Conservation (phyloP, 2,329 filamentous ascomycete species). For the Biscogniauxia sp. region DNA sequence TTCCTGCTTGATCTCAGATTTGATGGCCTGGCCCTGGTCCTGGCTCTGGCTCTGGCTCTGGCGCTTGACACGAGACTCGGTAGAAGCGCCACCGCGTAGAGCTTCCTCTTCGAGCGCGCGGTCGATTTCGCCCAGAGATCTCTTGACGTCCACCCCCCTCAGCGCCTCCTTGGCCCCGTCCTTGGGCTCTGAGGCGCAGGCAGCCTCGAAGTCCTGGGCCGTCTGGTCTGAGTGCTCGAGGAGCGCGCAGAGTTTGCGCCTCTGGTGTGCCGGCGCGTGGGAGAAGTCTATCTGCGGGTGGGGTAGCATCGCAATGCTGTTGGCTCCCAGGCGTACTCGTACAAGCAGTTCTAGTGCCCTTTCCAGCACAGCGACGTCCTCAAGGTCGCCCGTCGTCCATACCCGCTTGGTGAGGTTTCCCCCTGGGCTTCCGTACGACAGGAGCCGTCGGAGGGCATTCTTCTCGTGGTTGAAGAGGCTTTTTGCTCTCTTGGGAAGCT, state of each 20-base stretch:
- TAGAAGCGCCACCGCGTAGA: too few species aligned
- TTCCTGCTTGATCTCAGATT: too few species aligned
- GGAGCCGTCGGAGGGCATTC: constrained; percentile 24
- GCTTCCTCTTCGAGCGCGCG: too few species aligned
- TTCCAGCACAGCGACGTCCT: constrained; percentile 24
- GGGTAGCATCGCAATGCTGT: constrained; percentile 25
- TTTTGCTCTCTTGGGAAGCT: constrained; percentile 11
- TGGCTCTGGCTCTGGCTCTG: too few species aligned
- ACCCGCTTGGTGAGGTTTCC: neutral
- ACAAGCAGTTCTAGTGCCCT: constrained; percentile 29
- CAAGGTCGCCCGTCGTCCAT: constrained; percentile 20
- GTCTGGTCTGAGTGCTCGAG: too few species aligned
- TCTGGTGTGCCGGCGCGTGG: constrained; percentile 1
- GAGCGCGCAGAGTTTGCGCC: neutral
- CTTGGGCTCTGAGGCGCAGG: too few species aligned
- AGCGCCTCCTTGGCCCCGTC: too few species aligned
- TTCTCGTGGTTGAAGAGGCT: constrained; percentile 24
- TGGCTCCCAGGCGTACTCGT: constrained; percentile 22
- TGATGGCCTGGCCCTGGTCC: too few species aligned
- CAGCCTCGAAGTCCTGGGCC: too few species aligned
- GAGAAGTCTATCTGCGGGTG: constrained; percentile 26
- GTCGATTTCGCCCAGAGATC: too few species aligned
- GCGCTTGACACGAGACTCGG: too few species aligned
- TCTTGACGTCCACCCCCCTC: too few species aligned
- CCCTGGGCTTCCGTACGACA: constrained; percentile 16